Evolutionary conservation across 2,329 filamentous ascomycete genomes (phyloP), one percentile per base, ranked within the genome.

Genomic region (Leptographium galeiforme): DNA sequence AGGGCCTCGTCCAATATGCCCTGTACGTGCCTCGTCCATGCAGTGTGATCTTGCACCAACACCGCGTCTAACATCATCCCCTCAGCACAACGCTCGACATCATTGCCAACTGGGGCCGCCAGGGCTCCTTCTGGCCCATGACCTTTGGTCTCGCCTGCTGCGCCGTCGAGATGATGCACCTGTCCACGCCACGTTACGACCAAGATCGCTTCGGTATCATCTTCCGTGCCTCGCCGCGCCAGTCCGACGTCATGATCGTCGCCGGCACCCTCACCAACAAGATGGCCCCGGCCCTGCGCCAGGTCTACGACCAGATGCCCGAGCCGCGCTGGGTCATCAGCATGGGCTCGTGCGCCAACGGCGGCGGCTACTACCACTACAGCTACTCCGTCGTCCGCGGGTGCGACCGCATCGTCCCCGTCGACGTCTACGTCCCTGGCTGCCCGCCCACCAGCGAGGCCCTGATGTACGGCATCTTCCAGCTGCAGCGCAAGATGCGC

Each of bases 251-350:
- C 60, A 93, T 95, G 88, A 93, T 95, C 63, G 89, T 95, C 25
- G 89, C 89, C 32, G 89, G 89, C 56, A 95, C 89, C 34, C 78
- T 95, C 57, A 94, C 88, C 61, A 95, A 95, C 77, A 95, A 95
- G 76, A 95, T 95, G 89, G 89, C 88, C 1, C 88, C 89, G 2
- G 89, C 89, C 38, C 73, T 95, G 64, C 78, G 89, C 68, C 87
- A 93, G 71, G 85, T 94, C 57, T 95, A 95, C 72, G 89, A 95
- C 69, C 89, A 95, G 75, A 95, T 95, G 89, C 88, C 89, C 34
- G 89, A 95, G 36, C 89, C 89, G 18, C 78, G 85, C 64, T 95
- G 88, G 88, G 88, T 74, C 25, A 78, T 85, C 59, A 82, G 78
- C 60, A 85, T 85, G 82, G 82, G 82, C 8, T 81, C 76, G 53